These are phyloP conservation scores for Sordariomycetes sp. DNA, from an alignment of 2,329 filamentous ascomycete genomes.

Conservation along the genomic window DNA sequence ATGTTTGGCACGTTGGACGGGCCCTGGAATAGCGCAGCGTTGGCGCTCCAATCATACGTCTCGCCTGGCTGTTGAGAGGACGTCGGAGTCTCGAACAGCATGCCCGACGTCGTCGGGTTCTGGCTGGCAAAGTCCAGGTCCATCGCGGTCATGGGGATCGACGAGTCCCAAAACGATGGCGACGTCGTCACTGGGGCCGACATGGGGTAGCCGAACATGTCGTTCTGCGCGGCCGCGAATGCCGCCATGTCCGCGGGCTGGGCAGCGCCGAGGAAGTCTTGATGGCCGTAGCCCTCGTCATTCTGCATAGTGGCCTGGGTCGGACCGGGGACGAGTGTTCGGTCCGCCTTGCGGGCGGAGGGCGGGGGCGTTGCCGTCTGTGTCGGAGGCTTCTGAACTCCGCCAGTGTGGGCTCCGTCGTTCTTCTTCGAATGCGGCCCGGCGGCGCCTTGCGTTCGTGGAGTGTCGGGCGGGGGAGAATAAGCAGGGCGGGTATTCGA, in stretches of 20 bases:
- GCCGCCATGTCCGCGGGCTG: conserved; percentile 35
- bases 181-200: conserved; percentile 43
- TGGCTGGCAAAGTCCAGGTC: conserved; percentile 45
- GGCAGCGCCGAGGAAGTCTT: conserved; percentile 37
- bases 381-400: conserved; percentile 12
- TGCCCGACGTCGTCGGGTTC: conserved; percentile 10
- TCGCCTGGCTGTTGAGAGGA: not conserved
- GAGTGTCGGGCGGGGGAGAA: conserved; percentile 13
- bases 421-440: conserved; percentile 18
- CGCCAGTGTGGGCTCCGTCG: not conserved
- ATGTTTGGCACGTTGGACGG: conserved; percentile 8
- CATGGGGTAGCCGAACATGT: conserved; percentile 50
- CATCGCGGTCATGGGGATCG: conserved; percentile 40
- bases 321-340: conserved; percentile 35
- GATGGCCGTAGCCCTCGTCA: conserved; percentile 42
- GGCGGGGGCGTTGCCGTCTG: conserved; percentile 52
- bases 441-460: conserved; percentile 10
- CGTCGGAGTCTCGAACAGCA: conserved; percentile 16
- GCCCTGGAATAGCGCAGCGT: conserved; percentile 44
- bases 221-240: conserved; percentile 35
- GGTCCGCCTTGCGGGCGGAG: conserved; percentile 42
- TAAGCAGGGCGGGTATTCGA: conserved; percentile 17
- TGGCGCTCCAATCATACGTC: conserved; percentile 44
- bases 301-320: conserved; percentile 45
- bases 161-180: conserved; percentile 47